Evolutionary conservation across 257 asterid species (phyloP), one percentile per base, ranked within the genome.

Genomic region (Rhazya stricta): DNA sequence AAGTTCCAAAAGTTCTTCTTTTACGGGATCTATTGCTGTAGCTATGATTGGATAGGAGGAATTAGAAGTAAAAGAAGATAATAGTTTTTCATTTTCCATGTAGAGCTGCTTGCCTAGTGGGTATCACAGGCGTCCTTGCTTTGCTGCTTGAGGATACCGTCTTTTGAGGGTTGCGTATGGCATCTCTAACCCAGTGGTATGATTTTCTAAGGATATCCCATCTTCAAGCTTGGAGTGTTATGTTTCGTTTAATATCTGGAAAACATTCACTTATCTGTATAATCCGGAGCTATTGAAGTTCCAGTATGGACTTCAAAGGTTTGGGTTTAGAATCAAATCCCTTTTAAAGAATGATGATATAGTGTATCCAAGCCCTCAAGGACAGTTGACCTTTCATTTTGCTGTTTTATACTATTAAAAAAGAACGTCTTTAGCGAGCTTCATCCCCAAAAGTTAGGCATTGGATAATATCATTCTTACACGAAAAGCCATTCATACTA

Each of bases 81-180:
- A 77, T 25, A 71, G 21, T 74, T 71, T 69, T 39, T 56, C 29
- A 10, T 43, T 77, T 73, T 71, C 39, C 46, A 67, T 86, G 84
- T 81, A 95, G 98, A 88, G 92, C 98, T 37, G 96, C 90, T 66
- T 88, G 92, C 80, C 87, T 95, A 87, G 88, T 95, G 34, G 99
- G 99, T 62, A 88, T 95, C 78, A 87, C 97, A 16, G 99, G 99
- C 8, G 79, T 95, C 69, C 97, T 95, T 76, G 99, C 99, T 71
- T 98, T 98, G 51, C 68, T 95, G 85, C 97, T 95, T 50, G 99
- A 95, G 85, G 99, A 95, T 83, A 95, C 93, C 23, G 88, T 94
- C 79, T 92, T 95, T 81, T 85, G 99, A 84, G 99, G 99, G 50
- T 95, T 95, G 76, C 81, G 92, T 75, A 87, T 95, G 99, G 98